These are phyloP conservation scores for Hypoxylon intermedium DNA, from an alignment of 495 filamentous ascomycete species.

Conservation along the genomic window DNA sequence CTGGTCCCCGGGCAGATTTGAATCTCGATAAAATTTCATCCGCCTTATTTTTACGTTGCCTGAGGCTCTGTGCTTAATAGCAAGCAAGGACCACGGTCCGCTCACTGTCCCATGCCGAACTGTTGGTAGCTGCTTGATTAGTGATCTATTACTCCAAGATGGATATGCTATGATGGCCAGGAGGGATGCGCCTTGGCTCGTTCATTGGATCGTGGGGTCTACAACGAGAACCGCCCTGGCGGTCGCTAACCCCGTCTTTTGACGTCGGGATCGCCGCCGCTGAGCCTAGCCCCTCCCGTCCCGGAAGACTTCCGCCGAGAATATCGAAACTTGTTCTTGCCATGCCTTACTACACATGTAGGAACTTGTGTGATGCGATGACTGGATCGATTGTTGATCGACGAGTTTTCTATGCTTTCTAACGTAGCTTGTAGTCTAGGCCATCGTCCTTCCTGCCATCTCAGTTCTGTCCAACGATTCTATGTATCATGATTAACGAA, in stretches of 20 bases:
- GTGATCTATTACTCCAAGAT: constrained; percentile 18
- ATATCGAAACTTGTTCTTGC: constrained; percentile 9
- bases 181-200: constrained; percentile 27
- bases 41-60: constrained; percentile 23
- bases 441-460: too few species aligned
- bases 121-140: too few species aligned
- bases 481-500: too few species aligned
- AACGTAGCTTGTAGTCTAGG: constrained; percentile 10
- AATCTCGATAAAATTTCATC: constrained; percentile 32
- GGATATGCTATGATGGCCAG: constrained; percentile 12
- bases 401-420: constrained; percentile 30
- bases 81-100: constrained; percentile 12
- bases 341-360: constrained; percentile 24
- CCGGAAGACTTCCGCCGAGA: constrained; percentile 29
- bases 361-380: constrained; percentile 7
- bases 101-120: constrained; percentile 13
- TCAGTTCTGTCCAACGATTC: too few species aligned
- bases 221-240: constrained; percentile 20
- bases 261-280: constrained; percentile 30
- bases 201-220: constrained; percentile 38
- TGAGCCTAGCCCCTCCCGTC: constrained; percentile 22
- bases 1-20: constrained; percentile 22
- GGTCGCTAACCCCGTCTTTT: constrained; percentile 21
- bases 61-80: constrained; percentile 21
- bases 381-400: constrained; percentile 23